Percentiles rank a stretch among this genome's conserved stretches.
Conservation (phyloP, 352 stramenopile species). For the Phytophthora ohioensis region DNA sequence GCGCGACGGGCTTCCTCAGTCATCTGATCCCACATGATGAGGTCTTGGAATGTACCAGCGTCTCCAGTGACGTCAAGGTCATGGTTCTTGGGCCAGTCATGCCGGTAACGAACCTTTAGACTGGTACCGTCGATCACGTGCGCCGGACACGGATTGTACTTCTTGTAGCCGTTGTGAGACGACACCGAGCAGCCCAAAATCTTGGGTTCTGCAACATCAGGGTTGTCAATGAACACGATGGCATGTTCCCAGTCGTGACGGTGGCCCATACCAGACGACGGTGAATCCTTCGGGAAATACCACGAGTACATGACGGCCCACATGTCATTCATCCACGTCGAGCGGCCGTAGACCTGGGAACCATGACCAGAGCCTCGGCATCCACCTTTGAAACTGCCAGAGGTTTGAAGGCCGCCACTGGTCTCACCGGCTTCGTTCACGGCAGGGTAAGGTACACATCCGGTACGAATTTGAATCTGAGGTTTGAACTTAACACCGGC, state of each 20-base stretch:
- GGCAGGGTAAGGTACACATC: slow-evolving; percentile 5
- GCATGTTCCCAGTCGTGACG: slow-evolving; percentile 15
- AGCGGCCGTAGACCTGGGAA: slow-evolving; percentile 9
- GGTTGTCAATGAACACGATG: slow-evolving; percentile 19
- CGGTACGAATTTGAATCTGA: slow-evolving; percentile 13
- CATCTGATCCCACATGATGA: slow-evolving; percentile 11
- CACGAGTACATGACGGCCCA: slow-evolving; percentile 17
- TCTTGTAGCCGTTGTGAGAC: slow-evolving; percentile 11
- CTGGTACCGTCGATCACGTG: slow-evolving; percentile 3
- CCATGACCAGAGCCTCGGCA: slow-evolving; percentile 13
- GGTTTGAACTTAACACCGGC: slow-evolving; percentile 15
- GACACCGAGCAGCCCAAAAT: slow-evolving; percentile 12
- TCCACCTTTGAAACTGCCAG: background rate
- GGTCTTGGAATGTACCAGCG: slow-evolving; percentile 14
- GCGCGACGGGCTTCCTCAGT: background rate
- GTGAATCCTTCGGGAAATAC: slow-evolving; percentile 12
- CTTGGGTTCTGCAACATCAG: background rate
- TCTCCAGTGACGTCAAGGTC: slow-evolving; percentile 11
- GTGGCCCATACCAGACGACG: slow-evolving; percentile 8
- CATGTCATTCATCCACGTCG: slow-evolving; percentile 8
- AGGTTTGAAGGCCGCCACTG: slow-evolving; percentile 5
- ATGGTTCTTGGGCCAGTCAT: slow-evolving; percentile 6
- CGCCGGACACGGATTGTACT: slow-evolving; percentile 7
- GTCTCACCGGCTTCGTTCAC: slow-evolving; percentile 4
- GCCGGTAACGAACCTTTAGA: slow-evolving; percentile 10